Evolutionary conservation across 805 yeast species (phyloP).

Genomic region (Tanozyma kutaoensis): DNA sequence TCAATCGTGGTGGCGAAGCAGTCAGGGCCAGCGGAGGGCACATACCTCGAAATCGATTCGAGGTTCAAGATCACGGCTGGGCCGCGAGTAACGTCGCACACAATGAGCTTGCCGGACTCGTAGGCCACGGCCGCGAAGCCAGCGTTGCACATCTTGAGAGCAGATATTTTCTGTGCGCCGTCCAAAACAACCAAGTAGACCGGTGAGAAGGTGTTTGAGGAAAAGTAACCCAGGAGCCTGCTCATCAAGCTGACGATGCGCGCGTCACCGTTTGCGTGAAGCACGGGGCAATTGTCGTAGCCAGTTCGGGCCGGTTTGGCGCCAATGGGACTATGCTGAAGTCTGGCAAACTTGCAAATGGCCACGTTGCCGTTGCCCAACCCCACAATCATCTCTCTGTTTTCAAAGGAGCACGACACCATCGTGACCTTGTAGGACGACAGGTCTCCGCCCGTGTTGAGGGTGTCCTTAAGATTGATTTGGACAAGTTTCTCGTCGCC

Average conservation of each 20-base stretch:
- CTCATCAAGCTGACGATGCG: constrained; percentile 36
- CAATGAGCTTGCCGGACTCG: constrained; percentile 56
- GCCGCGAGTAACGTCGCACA: constrained; percentile 63
- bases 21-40: constrained; percentile 17
- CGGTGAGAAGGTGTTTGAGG: constrained; percentile 20
- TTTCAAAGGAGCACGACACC: constrained; percentile 67
- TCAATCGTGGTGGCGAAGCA: constrained; percentile 47
- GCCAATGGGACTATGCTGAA: constrained; percentile 2
- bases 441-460: constrained; percentile 14
- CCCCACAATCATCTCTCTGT: constrained; percentile 64
- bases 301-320: constrained; percentile 10
- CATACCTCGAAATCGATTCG: constrained; percentile 11
- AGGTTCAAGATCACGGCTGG: constrained; percentile 51
- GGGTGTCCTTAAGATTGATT: constrained; percentile 19
- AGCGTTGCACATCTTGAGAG: constrained; percentile 54
- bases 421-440: constrained; percentile 33
- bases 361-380: constrained; percentile 61
- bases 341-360: constrained; percentile 53
- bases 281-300: constrained; percentile 14
- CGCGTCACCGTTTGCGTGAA: constrained; percentile 21
- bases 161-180: constrained; percentile 30
- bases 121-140: constrained; percentile 82
- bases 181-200: constrained; percentile 12
- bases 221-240: constrained; percentile 33
- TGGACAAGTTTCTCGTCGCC: constrained; percentile 19